phyloP scores from a whole-genome alignment of 805 yeast species.

The Isabelozyma rhagii region DNA sequence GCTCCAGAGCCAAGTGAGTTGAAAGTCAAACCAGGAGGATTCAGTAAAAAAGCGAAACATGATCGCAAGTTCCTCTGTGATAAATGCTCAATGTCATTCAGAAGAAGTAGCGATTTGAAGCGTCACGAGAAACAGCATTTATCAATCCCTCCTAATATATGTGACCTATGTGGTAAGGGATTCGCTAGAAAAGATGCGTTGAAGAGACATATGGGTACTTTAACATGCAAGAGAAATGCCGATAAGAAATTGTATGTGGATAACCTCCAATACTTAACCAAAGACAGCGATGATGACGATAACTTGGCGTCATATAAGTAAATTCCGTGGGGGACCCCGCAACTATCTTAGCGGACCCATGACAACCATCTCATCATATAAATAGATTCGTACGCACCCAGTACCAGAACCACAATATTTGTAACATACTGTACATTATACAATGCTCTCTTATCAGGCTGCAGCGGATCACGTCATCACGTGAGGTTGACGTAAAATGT shows the following conservation, averaged over 20 bases:
- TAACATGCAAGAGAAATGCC: slow-evolving; percentile 72
- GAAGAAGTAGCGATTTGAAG: slow-evolving; percentile 66
- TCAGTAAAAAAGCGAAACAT: slow-evolving; percentile 2
- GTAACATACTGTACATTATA: neutral
- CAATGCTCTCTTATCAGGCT: neutral
- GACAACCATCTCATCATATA: no score
- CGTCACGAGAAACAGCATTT: slow-evolving; percentile 76
- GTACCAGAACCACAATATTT: no score
- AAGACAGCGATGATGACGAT: neutral
- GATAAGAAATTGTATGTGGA: slow-evolving; percentile 43
- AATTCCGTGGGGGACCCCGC: no score
- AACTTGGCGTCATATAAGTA: neutral
- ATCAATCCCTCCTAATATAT: slow-evolving; percentile 68
- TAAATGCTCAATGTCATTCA: slow-evolving; percentile 60
- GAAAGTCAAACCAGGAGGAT: slow-evolving; percentile 1
- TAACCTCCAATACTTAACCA: slow-evolving; percentile 24
- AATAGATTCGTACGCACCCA: no score
- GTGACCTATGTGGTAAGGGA: slow-evolving; percentile 75
- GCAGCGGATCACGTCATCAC: neutral
- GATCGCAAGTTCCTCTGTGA: slow-evolving; percentile 51
- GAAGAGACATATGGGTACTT: slow-evolving; percentile 70
- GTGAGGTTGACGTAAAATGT: neutral
- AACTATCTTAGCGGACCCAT: no score
- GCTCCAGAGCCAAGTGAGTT: neutral
- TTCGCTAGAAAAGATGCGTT: slow-evolving; percentile 82